A percentile compares a stretch with the other conserved stretches of the same genome.
phyloP scores from a whole-genome alignment of 306 rosid genomes.

The Arachis hypogaea region DNA sequence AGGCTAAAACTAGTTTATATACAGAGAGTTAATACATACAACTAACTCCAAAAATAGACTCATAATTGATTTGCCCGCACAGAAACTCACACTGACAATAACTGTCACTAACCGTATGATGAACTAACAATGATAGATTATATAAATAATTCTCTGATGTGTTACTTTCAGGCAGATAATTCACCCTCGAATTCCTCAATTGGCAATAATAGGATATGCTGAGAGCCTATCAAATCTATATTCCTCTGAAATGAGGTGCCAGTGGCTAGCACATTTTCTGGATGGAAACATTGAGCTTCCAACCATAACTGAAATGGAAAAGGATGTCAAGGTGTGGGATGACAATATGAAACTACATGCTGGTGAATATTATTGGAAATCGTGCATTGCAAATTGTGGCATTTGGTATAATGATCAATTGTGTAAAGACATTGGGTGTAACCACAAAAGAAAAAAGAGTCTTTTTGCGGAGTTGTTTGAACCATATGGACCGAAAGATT shows the following conservation, averaged over 20 bases:
- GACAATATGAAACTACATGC: conserved; percentile 37
- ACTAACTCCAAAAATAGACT: no score
- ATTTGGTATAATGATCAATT: conserved; percentile 56
- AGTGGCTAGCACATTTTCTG: conserved; percentile 51
- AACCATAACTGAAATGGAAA: conserved; percentile 51
- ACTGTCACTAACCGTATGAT: no score
- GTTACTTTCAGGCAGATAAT: conserved; percentile 42
- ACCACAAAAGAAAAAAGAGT: conserved; percentile 50
- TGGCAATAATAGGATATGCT: conserved; percentile 50
- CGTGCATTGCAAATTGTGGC: conserved; percentile 35
- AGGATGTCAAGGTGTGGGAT: conserved; percentile 49
- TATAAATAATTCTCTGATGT: no score
- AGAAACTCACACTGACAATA: no score
- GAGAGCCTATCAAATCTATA: conserved; percentile 47
- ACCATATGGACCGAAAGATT: conserved; percentile 54
- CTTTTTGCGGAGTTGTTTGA: conserved; percentile 39
- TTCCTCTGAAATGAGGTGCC: conserved; percentile 44
- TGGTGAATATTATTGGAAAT: conserved; percentile 35
- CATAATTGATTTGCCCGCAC: no score
- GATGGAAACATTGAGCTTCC: conserved; percentile 55
- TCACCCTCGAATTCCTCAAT: conserved; percentile 48
- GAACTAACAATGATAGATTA: no score
- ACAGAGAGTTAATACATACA: no score
- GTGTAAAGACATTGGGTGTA: conserved; percentile 54
- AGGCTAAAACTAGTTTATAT: no score